Percentiles rank a stretch among this genome's conserved stretches.
Evolutionary conservation across 176 grass and related monocot genomes (phyloP).

Genomic region (Musa itinerans): DNA sequence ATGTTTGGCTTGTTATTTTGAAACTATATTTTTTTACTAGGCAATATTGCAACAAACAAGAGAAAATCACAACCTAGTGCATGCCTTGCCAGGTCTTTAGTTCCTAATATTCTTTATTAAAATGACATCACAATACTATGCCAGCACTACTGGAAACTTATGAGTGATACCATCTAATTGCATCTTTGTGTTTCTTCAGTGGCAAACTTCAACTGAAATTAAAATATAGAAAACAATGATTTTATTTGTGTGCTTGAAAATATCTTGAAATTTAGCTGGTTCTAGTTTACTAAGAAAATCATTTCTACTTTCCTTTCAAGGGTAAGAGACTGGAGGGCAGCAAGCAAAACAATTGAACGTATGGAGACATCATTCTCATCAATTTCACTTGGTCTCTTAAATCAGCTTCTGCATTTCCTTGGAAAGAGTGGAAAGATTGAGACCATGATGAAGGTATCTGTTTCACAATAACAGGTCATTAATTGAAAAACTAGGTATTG

Average conservation of each 20-base stretch:
- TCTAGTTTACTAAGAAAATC: constrained; percentile 11
- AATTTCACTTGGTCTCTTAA: constrained; percentile 64
- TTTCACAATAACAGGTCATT: background rate
- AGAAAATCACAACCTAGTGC: no score
- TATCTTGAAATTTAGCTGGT: background rate
- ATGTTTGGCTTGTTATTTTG: no score
- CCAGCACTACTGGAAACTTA: background rate
- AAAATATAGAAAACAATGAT: background rate
- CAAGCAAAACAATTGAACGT: constrained; percentile 58
- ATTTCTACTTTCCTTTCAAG: constrained; percentile 33
- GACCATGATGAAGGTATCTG: constrained; percentile 81
- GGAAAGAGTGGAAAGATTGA: constrained; percentile 91
- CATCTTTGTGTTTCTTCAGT: background rate
- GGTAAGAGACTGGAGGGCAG: constrained; percentile 74
- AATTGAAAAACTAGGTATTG: background rate
- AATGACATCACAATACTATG: background rate
- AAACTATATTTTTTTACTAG: no score
- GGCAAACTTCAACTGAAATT: background rate
- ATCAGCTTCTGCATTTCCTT: constrained; percentile 79
- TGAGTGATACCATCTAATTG: background rate
- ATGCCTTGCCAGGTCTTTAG: no score
- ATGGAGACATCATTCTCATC: constrained; percentile 64
- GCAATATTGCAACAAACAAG: no score
- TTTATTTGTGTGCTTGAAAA: background rate
- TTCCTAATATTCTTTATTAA: background rate